Base-by-base conservation (phyloP, 1,284 basidiomycete genomes). In the Ceratobasidium sp. region DNA sequence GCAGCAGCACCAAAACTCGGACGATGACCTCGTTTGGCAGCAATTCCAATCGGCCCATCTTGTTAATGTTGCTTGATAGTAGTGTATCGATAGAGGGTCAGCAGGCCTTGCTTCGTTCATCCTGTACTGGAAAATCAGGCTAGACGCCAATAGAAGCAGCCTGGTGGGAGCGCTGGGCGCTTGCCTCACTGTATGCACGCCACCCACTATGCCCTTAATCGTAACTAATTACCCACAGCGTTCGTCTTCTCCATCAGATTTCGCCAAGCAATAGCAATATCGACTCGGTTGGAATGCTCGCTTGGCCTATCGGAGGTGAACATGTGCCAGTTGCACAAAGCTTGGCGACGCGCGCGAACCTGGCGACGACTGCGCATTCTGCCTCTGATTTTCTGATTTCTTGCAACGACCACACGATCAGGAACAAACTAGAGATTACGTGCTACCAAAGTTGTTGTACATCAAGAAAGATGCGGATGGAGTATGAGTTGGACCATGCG, bases 361-460 rank as follows among this genome's bases (percentile, higher is more conserved):
- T 52, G 10, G 26, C 50, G 28, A 32, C 53, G 4, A 34, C 53
- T 55, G 2, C 30, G 32, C 32, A 34, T 55, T 32, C 30, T 32
- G 12, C 12, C 12, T 12, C 6, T 32, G 28, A 16, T 34, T 18
- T 45, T 45, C 43, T 18, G 43, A 39, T 39, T 14, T 39, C 36
- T 39, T 39, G 36, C 36, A 39, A 39, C 36, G n/a, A 34, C 53
- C 10, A 55, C 58, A 46, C 28, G 53, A 70, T 46, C 65, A 46
- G 52, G 65, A 58, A 58, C 41, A 26, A 48, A 70, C 52, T 70
- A 70, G 65, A 45, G 5, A 70, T 70, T 70, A 70, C 52, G 53
- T 58, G 64, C 64, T 55, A 67, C 50, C 43, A 32, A 39, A 48
- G 43, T 39, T 58, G 65, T 70, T 70, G 45, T 70, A 70, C 65